Conservation (phyloP, 345 rosid genomes). For the Brassica incana region DNA sequence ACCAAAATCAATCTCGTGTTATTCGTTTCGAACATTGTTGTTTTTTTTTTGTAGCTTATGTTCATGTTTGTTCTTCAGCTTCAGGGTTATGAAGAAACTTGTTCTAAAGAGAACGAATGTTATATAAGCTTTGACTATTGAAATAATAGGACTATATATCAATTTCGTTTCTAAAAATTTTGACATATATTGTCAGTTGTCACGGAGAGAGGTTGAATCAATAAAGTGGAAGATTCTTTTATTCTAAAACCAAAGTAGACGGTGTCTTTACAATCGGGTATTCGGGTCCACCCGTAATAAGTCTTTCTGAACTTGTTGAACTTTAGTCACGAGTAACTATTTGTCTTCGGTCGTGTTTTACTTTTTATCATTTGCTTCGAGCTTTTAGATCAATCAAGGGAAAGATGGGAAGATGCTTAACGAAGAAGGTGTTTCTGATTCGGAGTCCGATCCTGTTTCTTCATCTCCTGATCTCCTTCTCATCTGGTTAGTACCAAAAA, state of each 20-base stretch:
- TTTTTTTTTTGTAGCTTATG: not conserved
- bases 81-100: not conserved
- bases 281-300: slow-evolving; percentile 30
- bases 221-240: too few relatives aligned
- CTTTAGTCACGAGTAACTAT: slow-evolving; percentile 22
- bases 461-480: slow-evolving; percentile 37
- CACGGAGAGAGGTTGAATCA: too few relatives aligned
- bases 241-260: slow-evolving; percentile 17
- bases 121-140: slow-evolving; percentile 10
- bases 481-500: slow-evolving; percentile 30
- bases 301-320: slow-evolving; percentile 5
- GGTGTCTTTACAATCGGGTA: slow-evolving; percentile 16
- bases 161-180: too few relatives aligned
- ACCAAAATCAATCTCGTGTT: not conserved
- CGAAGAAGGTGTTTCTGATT: slow-evolving; percentile 32
- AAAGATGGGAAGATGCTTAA: slow-evolving; percentile 30
- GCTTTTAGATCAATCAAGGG: slow-evolving; percentile 10
- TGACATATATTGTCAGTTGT: too few relatives aligned
- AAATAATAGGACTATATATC: not conserved
- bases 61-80: not conserved
- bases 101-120: not conserved
- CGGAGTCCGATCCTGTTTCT: slow-evolving; percentile 38
- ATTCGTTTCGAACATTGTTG: not conserved
- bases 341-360: not conserved
- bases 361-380: not conserved